Base-by-base conservation (phyloP, 2,329 filamentous ascomycete genomes). In the Xylaria sp. region DNA sequence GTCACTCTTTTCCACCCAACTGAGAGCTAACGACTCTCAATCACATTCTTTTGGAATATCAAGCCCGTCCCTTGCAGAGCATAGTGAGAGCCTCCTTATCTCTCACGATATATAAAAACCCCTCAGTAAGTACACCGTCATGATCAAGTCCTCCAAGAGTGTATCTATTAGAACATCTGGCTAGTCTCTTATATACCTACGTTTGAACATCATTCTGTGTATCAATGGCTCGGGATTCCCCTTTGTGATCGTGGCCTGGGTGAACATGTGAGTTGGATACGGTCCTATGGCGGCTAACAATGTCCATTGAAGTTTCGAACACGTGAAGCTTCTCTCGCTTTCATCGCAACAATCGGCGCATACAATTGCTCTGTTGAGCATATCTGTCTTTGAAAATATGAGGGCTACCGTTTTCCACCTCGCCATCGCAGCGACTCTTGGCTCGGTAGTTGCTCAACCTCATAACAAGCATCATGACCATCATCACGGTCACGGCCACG, bases 391-490 rank as follows among this genome's bases (percentile, higher is more conserved):
- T 9, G 59, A 6, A 6, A 55, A 76, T 52, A 83, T 83, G 81
- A 83, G 80, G 77, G 74, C 75, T 48, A 64, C 66, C 59, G 68
- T 81, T 62, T 65, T 80, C 66, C 76, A 77, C 59, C 72, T 80
- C 65, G 78, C 81, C 70, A 70, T 83, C 60, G 79, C 80, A 75
- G 82, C 80, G 59, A 77, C 80, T 47, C 67, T 84, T 57, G 80
- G 79, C 62, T 78, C 79, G 16, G 62, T 61, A 46, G 66, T 65
- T 54, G 87, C 87, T 35, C 80, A 86, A 68, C 81, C 79, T 61
- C 81, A 83, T 66, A 75, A 76, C 51, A 85, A 88, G 71, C 85
- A 87, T 42, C 85, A 87, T 42, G 37, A 9, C 9, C 37, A 42
- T 9, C 37, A 13, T 72, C 79, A 80, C 61, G 85, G 84, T 65